Evolutionary conservation across 305 asterid species (phyloP), one percentile per base, ranked within the genome.

Genomic region (Ajuga reptans): DNA sequence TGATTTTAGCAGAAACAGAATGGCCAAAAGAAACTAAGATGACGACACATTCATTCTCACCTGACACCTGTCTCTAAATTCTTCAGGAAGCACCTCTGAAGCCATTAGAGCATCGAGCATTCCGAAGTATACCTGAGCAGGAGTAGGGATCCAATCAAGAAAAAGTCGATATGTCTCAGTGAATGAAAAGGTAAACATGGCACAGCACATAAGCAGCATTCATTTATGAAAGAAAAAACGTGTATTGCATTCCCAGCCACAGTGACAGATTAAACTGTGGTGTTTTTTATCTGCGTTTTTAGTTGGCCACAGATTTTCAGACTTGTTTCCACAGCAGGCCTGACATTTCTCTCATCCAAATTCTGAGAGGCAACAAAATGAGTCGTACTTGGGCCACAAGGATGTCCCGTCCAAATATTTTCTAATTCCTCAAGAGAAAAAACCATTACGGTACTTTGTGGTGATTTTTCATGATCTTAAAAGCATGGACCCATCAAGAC

Each of bases 51-150:
- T 5, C 15, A 42, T 29, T 14, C 83, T 75, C 80, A 88, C 98
- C 75, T 90, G 97, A 79, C 91, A 84, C 4, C 89, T 88, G 78
- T 82, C 72, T 79, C 96, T 90, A 62, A 80, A 92, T 66, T 92
- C 98, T 80, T 92, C 98, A 4, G 97, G 97, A 49, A 92, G 92
- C 55, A 79, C 86, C 84, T 92, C 96, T 16, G 92, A 90, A 71
- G 87, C 87, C 98, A 92, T 92, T 75, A 92, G 79, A 66, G 96
- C 98, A 42, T 92, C 97, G 56, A 92, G 96, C 97, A 92, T 92
- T 62, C 96, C 94, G 55, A 92, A 92, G 84, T 92, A 92, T 47
- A 92, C 98, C 98, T 89, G 80, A 21, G 49, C 46, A 15, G 49
- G 60, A 41, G 72, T 71, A 1, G 12, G 43, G 49, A 65, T 52